A percentile compares a stretch with the other conserved stretches of the same genome.
These are phyloP conservation scores for Tylopilus sp. DNA, from an alignment of 768 basidiomycete genomes.

Conservation along the genomic window DNA sequence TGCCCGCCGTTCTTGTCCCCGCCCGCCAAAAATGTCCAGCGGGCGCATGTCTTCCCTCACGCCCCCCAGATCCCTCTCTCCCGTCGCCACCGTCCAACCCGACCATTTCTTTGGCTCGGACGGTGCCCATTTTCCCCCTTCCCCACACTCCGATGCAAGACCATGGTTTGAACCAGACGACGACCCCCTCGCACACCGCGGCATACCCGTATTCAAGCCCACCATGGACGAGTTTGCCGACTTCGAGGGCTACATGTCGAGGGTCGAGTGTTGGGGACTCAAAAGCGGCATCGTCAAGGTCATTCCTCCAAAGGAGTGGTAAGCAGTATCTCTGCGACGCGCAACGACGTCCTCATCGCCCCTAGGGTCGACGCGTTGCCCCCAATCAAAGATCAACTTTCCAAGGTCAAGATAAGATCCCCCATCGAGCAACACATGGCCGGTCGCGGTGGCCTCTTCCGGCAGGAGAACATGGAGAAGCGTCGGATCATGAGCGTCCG, in stretches of 20 bases:
- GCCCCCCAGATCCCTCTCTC: conserved; percentile 49
- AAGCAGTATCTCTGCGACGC: conserved; percentile 30
- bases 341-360: conserved; percentile 16
- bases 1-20: neutral
- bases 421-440: conserved; percentile 95
- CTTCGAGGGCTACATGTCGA: conserved; percentile 88
- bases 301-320: conserved; percentile 95
- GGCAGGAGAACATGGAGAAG: conserved; percentile 89
- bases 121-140: conserved; percentile 43
- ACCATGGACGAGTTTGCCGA: conserved; percentile 88
- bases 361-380: conserved; percentile 71
- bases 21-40: conserved; percentile 22
- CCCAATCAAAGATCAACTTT: conserved; percentile 65
- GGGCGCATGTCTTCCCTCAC: conserved; percentile 34
- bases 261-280: conserved; percentile 86
- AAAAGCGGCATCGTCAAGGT: conserved; percentile 94
- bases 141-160: conserved; percentile 60
- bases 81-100: conserved; percentile 52
- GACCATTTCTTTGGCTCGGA: conserved; percentile 80
- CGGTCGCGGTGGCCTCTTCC: conserved; percentile 82
- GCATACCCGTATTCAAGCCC: conserved; percentile 96
- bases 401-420: conserved; percentile 71
- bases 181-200: conserved; percentile 77
- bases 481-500: conserved; percentile 78
- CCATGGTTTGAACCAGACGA: conserved; percentile 75